phyloP scores from a whole-genome alignment of 148 eudicot genomes.

The Pouteria glomerata region DNA sequence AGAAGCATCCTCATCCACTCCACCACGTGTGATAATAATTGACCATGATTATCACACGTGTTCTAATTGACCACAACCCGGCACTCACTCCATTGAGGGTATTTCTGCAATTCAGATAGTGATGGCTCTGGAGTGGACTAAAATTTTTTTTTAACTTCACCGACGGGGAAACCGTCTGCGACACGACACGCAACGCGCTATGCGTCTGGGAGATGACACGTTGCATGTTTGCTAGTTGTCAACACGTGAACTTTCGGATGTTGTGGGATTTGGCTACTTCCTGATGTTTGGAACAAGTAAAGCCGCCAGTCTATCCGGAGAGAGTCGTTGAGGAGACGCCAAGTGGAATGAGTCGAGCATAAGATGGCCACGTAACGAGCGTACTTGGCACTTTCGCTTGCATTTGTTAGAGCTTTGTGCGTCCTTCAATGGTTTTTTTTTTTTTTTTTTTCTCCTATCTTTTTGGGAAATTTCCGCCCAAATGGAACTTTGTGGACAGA shows the following conservation, averaged over 20 bases:
- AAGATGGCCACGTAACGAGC: slow-evolving; percentile 3
- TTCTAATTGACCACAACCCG: too few species aligned
- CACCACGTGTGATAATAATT: too few species aligned
- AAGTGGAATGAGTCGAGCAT: not conserved
- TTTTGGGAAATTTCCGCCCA: too few species aligned
- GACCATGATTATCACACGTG: too few species aligned
- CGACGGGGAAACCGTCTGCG: not conserved
- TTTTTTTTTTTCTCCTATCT: too few species aligned
- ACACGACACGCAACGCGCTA: slow-evolving; percentile 13
- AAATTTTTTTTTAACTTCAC: slow-evolving; percentile 3
- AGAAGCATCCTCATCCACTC: too few species aligned
- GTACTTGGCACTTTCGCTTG: not conserved
- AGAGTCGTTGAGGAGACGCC: not conserved
- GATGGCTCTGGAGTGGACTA: not conserved
- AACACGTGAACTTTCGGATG: not conserved
- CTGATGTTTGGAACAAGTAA: slow-evolving; percentile 16
- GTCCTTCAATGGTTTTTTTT: too few species aligned
- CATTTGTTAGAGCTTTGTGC: too few species aligned
- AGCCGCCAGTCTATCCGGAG: too few species aligned
- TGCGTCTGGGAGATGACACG: not conserved
- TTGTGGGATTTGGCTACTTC: not conserved
- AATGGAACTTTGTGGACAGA: too few species aligned
- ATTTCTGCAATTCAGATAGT: too few species aligned
- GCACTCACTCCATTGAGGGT: not conserved
- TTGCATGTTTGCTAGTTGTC: not conserved